A percentile compares a stretch with the other conserved stretches of the same genome.
Conservation (phyloP, 305 asterid genomes). For the Solanum hybrid region DNA sequence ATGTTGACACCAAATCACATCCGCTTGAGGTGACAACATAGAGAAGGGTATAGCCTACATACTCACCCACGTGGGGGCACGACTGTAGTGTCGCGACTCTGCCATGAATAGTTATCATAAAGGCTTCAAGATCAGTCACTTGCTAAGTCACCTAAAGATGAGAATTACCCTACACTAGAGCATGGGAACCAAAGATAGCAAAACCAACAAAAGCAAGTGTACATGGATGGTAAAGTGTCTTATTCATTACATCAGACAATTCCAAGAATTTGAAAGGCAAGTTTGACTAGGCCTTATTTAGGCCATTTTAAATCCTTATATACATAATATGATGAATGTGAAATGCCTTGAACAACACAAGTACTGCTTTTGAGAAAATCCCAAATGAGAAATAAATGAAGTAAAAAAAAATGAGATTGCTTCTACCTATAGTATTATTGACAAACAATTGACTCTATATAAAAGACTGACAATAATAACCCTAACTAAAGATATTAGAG, state of each 20-base stretch:
- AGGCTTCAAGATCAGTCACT: not conserved
- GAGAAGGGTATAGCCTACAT: not conserved
- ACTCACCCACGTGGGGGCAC: not conserved
- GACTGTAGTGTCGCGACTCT: not conserved
- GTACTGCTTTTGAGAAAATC: slow-evolving; percentile 1
- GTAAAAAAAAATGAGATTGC: not conserved
- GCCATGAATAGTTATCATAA: not conserved
- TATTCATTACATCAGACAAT: not conserved
- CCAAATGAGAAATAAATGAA: not conserved
- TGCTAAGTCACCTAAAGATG: not conserved
- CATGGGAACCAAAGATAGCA: not conserved
- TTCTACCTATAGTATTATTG: slow-evolving; percentile 8
- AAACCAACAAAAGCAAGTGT: not conserved
- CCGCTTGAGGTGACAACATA: not conserved
- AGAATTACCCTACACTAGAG: not conserved
- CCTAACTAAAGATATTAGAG: slow-evolving; percentile 17
- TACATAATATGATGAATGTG: not conserved
- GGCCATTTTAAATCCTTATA: slow-evolving; percentile 2
- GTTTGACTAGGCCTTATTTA: not conserved
- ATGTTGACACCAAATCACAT: not conserved
- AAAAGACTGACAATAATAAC: slow-evolving; percentile 11
- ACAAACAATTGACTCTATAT: slow-evolving; percentile 15
- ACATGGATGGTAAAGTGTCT: not conserved
- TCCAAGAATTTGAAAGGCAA: not conserved
- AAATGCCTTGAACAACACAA: not conserved